These are phyloP conservation scores for Forsythia viridissima DNA, from an alignment of 257 asterid genomes.

Conservation along the genomic window DNA sequence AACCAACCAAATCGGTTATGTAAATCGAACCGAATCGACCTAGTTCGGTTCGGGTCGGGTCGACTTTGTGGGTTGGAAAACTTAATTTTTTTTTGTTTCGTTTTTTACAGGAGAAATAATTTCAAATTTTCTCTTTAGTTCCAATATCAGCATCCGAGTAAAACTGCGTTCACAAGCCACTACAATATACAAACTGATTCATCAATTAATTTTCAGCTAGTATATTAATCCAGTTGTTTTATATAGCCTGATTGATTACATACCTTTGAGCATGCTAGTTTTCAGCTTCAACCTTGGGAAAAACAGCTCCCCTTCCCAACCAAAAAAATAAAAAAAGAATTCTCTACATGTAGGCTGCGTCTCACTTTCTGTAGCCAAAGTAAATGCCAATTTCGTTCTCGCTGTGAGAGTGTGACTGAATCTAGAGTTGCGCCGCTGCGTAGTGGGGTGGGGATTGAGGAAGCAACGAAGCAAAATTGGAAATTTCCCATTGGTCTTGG, in stretches of 20 bases:
- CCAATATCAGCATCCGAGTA: background rate
- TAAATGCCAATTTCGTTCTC: background rate
- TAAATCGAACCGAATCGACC: too few species aligned
- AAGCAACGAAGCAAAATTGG: too few species aligned
- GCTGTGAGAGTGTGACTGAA: too few species aligned
- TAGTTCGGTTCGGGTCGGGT: too few species aligned
- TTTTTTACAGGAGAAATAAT: background rate
- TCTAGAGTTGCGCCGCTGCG: too few species aligned
- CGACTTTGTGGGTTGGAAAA: too few species aligned
- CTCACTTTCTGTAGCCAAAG: background rate
- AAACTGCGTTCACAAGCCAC: background rate
- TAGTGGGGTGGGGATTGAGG: too few species aligned
- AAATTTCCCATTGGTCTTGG: too few species aligned
- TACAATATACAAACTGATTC: background rate
- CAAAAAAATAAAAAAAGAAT: background rate
- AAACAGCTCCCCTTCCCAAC: background rate
- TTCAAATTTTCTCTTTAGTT: background rate
- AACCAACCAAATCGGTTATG: too few species aligned
- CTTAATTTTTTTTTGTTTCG: background rate
- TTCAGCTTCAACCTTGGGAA: background rate
- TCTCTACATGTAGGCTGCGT: background rate
- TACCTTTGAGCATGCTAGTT: background rate
- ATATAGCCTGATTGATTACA: background rate
- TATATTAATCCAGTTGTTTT: background rate
- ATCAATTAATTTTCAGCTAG: background rate